Conservation (phyloP, 2,329 filamentous ascomycete genomes). For the Pestalotiopsis sp. region DNA sequence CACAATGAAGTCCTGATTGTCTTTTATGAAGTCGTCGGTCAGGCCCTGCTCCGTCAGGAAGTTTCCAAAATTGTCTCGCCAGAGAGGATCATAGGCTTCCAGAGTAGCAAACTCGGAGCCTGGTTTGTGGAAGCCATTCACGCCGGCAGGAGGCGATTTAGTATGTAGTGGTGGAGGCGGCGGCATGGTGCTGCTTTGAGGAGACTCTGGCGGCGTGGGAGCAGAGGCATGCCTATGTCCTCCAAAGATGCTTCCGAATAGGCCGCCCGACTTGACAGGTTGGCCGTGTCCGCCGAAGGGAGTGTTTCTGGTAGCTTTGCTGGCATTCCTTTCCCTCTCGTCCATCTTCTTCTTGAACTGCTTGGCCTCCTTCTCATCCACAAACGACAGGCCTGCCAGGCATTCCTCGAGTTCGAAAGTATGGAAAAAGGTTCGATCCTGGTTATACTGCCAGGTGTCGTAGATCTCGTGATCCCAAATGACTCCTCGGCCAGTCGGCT, state of each 20-base stretch:
- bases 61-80: constrained; percentile 67
- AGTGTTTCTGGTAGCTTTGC: constrained; percentile 79
- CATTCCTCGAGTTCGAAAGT: constrained; percentile 95
- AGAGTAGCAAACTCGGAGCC: constrained; percentile 62
- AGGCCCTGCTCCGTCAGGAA: constrained; percentile 64
- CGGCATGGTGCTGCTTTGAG: constrained; percentile 37
- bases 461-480: constrained; percentile 99
- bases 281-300: constrained; percentile 65
- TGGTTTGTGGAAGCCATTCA: constrained; percentile 43
- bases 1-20: constrained; percentile 70
- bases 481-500: constrained; percentile 80
- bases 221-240: constrained; percentile 62
- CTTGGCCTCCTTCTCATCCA: constrained; percentile 96
- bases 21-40: constrained; percentile 67
- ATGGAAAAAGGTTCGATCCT: constrained; percentile 97
- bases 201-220: constrained; percentile 59
- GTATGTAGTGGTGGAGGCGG: constrained; percentile 35
- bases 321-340: constrained; percentile 92
- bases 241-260: constrained; percentile 64
- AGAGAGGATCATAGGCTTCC: constrained; percentile 65
- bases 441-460: constrained; percentile 92
- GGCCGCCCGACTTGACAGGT: constrained; percentile 43
- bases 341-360: constrained; percentile 98
- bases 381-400: constrained; percentile 85
- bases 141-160: constrained; percentile 43